A percentile compares a stretch with the other conserved stretches of the same genome.
These are phyloP conservation scores for Cercospora zeae-maydis DNA, from an alignment of 2,329 filamentous ascomycete species.

Conservation along the genomic window DNA sequence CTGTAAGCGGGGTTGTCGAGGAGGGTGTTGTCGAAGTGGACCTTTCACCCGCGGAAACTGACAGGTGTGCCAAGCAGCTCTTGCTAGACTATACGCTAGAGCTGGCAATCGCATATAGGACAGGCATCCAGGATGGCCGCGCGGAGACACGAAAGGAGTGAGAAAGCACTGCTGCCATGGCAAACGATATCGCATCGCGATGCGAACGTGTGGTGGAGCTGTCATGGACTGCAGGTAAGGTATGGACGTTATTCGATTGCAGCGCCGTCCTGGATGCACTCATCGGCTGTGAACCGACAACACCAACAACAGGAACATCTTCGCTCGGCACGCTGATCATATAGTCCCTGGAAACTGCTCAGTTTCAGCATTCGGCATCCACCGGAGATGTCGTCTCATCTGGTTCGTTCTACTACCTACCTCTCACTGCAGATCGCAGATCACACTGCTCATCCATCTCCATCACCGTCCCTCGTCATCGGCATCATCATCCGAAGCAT, in stretches of 20 bases:
- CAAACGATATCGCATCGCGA: not conserved
- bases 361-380: not conserved
- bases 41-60: not conserved
- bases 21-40: not conserved
- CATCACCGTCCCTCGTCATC: not conserved
- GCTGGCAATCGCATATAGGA: not conserved
- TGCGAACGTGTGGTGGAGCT: not conserved
- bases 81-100: not conserved
- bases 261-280: not conserved
- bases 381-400: not conserved
- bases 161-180: not conserved
- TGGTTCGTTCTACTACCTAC: not conserved
- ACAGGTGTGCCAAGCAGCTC: not conserved
- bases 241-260: not conserved
- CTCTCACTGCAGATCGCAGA: not conserved
- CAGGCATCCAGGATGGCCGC: not conserved
- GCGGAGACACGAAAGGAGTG: not conserved
- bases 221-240: not conserved
- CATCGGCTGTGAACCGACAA: too few species aligned
- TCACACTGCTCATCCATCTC: not conserved
- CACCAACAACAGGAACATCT: not conserved
- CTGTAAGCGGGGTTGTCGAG: not conserved
- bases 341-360: not conserved
- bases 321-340: not conserved
- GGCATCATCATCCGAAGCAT: constrained; percentile 8